Percentiles rank a stretch among this genome's conserved stretches.
These are phyloP conservation scores for Candida jianshihensis DNA, from an alignment of 805 yeast genomes.

Conservation along the genomic window DNA sequence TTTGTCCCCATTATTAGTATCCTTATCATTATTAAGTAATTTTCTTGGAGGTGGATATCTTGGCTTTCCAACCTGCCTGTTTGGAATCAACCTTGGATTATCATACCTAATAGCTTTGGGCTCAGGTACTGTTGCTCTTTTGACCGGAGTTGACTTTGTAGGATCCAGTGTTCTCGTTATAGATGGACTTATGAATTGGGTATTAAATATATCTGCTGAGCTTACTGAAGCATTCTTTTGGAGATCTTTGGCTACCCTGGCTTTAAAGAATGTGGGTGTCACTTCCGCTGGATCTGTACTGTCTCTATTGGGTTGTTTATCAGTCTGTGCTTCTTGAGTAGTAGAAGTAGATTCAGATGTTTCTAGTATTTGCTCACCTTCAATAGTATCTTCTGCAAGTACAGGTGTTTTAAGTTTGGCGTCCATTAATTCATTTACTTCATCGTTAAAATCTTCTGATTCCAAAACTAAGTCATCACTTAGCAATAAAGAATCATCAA, in stretches of 20 bases:
- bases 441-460: constrained; percentile 27
- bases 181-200: constrained; percentile 50
- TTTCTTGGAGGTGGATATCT: constrained; percentile 19
- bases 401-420: constrained; percentile 14
- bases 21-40: not conserved
- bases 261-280: constrained; percentile 44
- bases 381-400: constrained; percentile 5
- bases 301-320: constrained; percentile 1
- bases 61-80: constrained; percentile 24
- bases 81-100: constrained; percentile 20
- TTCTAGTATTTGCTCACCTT: constrained; percentile 5
- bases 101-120: constrained; percentile 18
- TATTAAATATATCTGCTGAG: constrained; percentile 40
- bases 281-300: constrained; percentile 1
- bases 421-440: constrained; percentile 17
- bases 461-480: constrained; percentile 41
- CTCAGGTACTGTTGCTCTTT: constrained; percentile 26
- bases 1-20: not conserved
- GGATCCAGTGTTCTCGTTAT: constrained; percentile 61
- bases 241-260: constrained; percentile 53
- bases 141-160: constrained; percentile 57
- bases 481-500: constrained; percentile 48
- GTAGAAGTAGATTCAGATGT: not conserved
- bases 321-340: not conserved
- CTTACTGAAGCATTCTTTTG: constrained; percentile 35